Conservation (phyloP, 176 grass and related monocot genomes). For the Avena insularis region DNA sequence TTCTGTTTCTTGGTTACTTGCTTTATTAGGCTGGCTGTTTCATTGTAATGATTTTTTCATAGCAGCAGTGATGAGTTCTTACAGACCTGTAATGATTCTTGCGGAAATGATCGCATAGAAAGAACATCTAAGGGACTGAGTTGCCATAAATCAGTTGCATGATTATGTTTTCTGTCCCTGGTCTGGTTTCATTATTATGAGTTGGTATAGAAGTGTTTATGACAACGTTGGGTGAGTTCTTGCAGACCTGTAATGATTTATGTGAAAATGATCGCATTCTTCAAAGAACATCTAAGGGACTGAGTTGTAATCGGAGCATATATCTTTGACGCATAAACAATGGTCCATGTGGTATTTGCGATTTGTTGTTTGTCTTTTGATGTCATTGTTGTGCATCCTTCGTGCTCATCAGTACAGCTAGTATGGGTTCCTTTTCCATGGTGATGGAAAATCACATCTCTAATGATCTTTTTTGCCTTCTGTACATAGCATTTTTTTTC, state of each 20-base stretch:
- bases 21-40: no score
- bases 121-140: conserved; percentile 58
- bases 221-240: conserved; percentile 54
- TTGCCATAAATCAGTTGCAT: not conserved
- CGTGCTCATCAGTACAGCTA: conserved; percentile 19
- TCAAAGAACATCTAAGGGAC: conserved; percentile 80
- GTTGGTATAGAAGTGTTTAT: not conserved
- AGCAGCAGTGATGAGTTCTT: conserved; percentile 59
- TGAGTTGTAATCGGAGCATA: not conserved
- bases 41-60: not conserved
- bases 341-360: no score
- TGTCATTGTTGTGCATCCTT: not conserved
- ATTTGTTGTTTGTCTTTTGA: not conserved
- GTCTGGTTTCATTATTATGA: not conserved
- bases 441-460: not conserved
- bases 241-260: conserved; percentile 91
- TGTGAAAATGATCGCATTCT: conserved; percentile 62
- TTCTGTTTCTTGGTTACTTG: no score
- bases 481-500: not conserved
- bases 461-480: not conserved
- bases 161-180: not conserved
- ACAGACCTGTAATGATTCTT: conserved; percentile 94
- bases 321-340: no score
- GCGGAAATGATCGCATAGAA: conserved; percentile 74
- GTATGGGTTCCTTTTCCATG: not conserved